These are phyloP conservation scores for Gastrolobium bilobum DNA, from an alignment of 306 rosid species.

Conservation along the genomic window DNA sequence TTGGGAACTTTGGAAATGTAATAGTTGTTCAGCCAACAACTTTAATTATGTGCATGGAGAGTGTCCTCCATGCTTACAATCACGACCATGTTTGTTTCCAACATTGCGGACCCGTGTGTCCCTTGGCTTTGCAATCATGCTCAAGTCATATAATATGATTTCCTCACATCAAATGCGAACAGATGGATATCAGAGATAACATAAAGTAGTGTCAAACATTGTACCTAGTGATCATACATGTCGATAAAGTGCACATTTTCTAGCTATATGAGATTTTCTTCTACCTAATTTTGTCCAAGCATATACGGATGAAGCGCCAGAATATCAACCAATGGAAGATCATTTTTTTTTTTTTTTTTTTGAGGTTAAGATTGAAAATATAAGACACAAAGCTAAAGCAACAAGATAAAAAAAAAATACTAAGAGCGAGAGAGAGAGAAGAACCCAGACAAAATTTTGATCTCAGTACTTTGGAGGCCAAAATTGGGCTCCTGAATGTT, in stretches of 20 bases:
- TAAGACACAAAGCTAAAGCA: neutral
- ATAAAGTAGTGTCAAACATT: constrained; percentile 42
- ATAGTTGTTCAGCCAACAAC: constrained; percentile 46
- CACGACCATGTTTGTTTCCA: constrained; percentile 61
- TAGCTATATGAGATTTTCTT: constrained; percentile 32
- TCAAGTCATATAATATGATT: constrained; percentile 45
- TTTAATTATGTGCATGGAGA: constrained; percentile 59
- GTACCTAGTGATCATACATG: constrained; percentile 38
- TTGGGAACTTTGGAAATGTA: constrained; percentile 48
- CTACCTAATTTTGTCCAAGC: constrained; percentile 39
- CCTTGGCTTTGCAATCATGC: constrained; percentile 38
- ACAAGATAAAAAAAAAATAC: neutral
- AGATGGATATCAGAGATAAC: constrained; percentile 37
- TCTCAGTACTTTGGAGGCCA: neutral
- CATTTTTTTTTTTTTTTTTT: neutral
- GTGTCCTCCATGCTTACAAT: constrained; percentile 61
- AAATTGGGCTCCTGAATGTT: neutral
- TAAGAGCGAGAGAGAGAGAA: neutral
- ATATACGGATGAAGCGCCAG: constrained; percentile 33
- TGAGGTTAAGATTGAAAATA: constrained; percentile 8
- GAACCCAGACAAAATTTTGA: constrained; percentile 13
- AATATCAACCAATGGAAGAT: constrained; percentile 10
- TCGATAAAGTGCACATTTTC: constrained; percentile 40
- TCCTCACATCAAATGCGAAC: constrained; percentile 34
- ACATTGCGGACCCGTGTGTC: constrained; percentile 65